A percentile compares a stretch with the other conserved stretches of the same genome.
Conservation (phyloP, 306 rosid species). For the Rubus parviflorus region DNA sequence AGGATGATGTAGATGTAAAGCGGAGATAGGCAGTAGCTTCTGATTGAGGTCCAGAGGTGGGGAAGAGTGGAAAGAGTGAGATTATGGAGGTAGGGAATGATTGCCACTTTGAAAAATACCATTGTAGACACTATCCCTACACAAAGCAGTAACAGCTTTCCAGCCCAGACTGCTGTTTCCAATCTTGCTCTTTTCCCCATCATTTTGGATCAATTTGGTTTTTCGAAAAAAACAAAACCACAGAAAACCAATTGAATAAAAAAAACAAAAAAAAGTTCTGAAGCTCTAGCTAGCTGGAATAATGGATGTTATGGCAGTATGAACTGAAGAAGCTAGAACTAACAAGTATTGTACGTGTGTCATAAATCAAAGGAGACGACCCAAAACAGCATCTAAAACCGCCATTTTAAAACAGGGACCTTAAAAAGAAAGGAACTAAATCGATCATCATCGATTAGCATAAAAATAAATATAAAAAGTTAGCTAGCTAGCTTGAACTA, state of each 20-base stretch:
- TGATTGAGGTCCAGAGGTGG: slow-evolving; percentile 49
- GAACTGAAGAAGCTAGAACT: not conserved
- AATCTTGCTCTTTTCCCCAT: slow-evolving; percentile 29
- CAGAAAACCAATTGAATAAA: not conserved
- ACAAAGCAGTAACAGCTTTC: slow-evolving; percentile 49
- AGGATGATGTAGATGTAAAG: slow-evolving; percentile 56
- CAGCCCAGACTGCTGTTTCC: slow-evolving; percentile 52
- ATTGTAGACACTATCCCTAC: slow-evolving; percentile 53
- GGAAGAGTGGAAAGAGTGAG: slow-evolving; percentile 62
- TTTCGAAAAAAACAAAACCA: not conserved
- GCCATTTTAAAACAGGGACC: slow-evolving; percentile 20
- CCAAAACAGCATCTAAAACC: slow-evolving; percentile 30
- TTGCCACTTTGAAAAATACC: slow-evolving; percentile 53
- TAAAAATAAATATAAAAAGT: not conserved
- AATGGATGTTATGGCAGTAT: not conserved
- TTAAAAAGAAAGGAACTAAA: not conserved
- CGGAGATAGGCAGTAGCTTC: slow-evolving; percentile 50
- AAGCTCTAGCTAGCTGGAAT: not conserved
- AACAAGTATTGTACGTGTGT: not conserved
- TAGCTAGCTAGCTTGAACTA: too few relatives aligned
- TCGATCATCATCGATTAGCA: not conserved
- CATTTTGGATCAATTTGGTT: not conserved
- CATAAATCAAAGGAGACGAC: not conserved
- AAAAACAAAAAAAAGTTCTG: too few relatives aligned
- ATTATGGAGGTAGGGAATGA: slow-evolving; percentile 51